Evolutionary conservation across 2,329 filamentous ascomycete genomes (phyloP).

Genomic region (Aureobasidium musti): DNA sequence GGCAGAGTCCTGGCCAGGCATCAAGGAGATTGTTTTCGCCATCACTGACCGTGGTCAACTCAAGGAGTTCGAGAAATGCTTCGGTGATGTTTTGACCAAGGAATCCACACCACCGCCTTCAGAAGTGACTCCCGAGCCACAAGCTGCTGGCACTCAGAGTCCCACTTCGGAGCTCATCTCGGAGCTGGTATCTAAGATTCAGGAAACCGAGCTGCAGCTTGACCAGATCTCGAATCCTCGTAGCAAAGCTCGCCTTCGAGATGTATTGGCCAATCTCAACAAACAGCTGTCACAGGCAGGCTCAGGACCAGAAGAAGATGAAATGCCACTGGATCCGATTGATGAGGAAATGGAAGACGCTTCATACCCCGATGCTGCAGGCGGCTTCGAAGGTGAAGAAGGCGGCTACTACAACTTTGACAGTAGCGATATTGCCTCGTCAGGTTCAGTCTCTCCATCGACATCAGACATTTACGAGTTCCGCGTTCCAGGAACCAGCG

Average conservation of each 20-base stretch:
- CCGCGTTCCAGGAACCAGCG: conserved; percentile 29
- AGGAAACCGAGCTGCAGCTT: conserved; percentile 41
- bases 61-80: conserved; percentile 53
- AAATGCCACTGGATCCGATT: conserved; percentile 35
- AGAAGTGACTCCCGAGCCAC: conserved; percentile 18
- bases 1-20: conserved; percentile 46
- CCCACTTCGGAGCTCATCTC: conserved; percentile 30
- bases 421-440: conserved; percentile 33
- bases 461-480: conserved; percentile 39
- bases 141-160: conserved; percentile 1
- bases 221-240: conserved; percentile 40
- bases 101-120: conserved; percentile 29
- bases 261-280: conserved; percentile 40
- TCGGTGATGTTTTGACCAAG: conserved; percentile 43
- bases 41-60: conserved; percentile 58
- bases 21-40: conserved; percentile 61
- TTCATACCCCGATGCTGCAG: conserved; percentile 27
- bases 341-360: conserved; percentile 33
- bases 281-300: conserved; percentile 40
- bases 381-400: conserved; percentile 40
- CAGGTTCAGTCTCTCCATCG: conserved; percentile 35
- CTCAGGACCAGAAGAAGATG: conserved; percentile 36
- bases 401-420: conserved; percentile 40
- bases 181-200: conserved; percentile 39
- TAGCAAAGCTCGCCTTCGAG: conserved; percentile 38